Base-by-base conservation (phyloP, 108 stramenopile genomes). In the Skeletonema tropicum region DNA sequence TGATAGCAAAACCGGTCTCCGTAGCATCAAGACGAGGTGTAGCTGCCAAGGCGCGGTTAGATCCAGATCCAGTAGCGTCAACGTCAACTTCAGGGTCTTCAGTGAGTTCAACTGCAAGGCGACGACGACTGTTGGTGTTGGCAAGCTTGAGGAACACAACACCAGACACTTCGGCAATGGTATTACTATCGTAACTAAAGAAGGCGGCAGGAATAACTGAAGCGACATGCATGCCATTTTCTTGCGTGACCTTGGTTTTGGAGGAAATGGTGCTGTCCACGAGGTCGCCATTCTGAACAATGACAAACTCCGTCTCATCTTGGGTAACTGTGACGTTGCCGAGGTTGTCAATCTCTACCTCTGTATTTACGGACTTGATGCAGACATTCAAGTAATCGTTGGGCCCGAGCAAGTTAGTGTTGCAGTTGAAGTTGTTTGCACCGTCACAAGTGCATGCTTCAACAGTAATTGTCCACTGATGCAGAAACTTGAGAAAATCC, bases 371-470 rank as follows among this genome's bases (percentile, higher is more conserved):
- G 30, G 67, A 69, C 38, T 33, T 42, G n/a, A 80, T 62, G 62
- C 79, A 80, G 1, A 80, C 26, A 29, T 29, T 29, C 26, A 29
- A 29, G 2, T 29, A 29, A 29, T 29, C 26, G 26, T 29, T 29
- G 26, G 26, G 26, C 26, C 26, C 26, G 26, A 29, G 26, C 26
- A 29, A 29, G 26, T 29, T 29, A 29, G 61, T 41, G 33, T 80
- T 65, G 39, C 79, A 80, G 5, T 12, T 49, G 41, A 74, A 74
- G 25, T 67, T 55, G 19, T 57, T 49, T 68, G 73, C 31, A 26
- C 23, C 38, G 15, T 38, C 31, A 38, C 79, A 80, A 10, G 68
- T 74, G 68, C 79, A 80, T 5, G 79, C 79, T 33, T 49, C 39
- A 21, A 61, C n/a, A 31, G n/a, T 61, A 61, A 17, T 21, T 35